Percentiles rank a stretch among this genome's conserved stretches.
phyloP scores from a whole-genome alignment of 1,284 basidiomycete genomes.

The Ceratobasidium sp. region DNA sequence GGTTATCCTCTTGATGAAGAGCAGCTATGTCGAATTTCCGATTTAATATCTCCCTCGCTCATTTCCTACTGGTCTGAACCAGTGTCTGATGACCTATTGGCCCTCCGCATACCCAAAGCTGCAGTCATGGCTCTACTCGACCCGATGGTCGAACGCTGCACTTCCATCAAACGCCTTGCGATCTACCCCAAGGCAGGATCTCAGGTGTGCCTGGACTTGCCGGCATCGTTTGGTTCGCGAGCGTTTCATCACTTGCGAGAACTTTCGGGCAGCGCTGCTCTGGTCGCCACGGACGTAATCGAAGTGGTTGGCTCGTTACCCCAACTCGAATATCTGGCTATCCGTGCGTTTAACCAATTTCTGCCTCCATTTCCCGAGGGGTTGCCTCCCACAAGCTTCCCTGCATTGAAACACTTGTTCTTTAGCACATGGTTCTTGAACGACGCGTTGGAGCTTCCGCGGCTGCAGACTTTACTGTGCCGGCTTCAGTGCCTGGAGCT shows the following conservation, averaged over 20 bases:
- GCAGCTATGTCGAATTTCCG: not conserved
- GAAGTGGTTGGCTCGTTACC: not conserved
- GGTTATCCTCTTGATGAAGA: not conserved
- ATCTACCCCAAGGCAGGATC: slow-evolving; percentile 28
- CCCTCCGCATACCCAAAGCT: not conserved
- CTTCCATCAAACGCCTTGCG: not conserved
- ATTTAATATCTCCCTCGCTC: slow-evolving; percentile 15
- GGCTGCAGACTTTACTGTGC: not conserved
- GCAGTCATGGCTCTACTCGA: slow-evolving; percentile 18
- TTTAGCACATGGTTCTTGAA: not conserved
- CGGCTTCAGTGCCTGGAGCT: not conserved
- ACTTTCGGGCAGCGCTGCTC: not conserved
- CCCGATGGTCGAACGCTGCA: slow-evolving; percentile 10
- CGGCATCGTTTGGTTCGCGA: not conserved
- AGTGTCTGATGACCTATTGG: not conserved
- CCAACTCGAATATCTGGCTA: not conserved
- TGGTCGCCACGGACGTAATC: slow-evolving; percentile 6
- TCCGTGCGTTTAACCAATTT: slow-evolving; percentile 2
- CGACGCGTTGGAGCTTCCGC: not conserved
- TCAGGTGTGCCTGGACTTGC: not conserved
- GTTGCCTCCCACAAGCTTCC: slow-evolving; percentile 5
- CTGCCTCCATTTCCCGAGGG: not conserved
- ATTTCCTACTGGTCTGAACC: not conserved
- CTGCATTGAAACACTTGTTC: not conserved
- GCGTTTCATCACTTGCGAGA: slow-evolving; percentile 2